Base-by-base conservation (phyloP, 257 asterid species). In the Leptodermis oblonga region DNA sequence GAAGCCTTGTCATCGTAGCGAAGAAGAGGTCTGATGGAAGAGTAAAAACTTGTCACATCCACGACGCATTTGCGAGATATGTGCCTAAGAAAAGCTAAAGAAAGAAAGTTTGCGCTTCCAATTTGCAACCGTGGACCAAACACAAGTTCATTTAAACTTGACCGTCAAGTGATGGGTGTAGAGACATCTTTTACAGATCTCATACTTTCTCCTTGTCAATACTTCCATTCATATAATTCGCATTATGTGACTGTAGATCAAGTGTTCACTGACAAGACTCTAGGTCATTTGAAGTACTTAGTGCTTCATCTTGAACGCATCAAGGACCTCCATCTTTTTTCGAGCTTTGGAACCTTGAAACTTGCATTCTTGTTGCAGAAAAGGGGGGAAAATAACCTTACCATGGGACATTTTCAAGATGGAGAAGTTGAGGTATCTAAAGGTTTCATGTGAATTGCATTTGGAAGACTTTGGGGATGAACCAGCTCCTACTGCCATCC, bases 391-490 rank as follows among this genome's bases (percentile, higher is more conserved):
- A 17, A 0, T 39, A 36, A 22, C 60, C 3, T 22, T 69, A 69
- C 28, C 42, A 3, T 7, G 8, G 12, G 13, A 17, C 8, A 56
- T 69, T 46, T 33, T 48, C 22, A 41, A 56, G 49, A 56, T 69
- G 67, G 23, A 7, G 36, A 45, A 41, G 55, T 69, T 69, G 65
- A 56, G 70, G 62, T 43, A 62, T 46, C 5, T 70, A 20, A 22
- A 30, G 5, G 12, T 63, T 55, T 39, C 55, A 23, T 17, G 7
- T 7, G 54, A 11, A 51, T 18, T 22, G 22, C 7, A 17, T 2
- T 4, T n/a, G 9, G 22, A 51, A 20, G 56, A 0, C n/a, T 2
- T 37, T 8, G n/a, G 1, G 28, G n/a, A 18, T 4, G 43, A 37
- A 3, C 26, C 7, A 4, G 4, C 48, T 14, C 12, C 28, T 48